A percentile compares a stretch with the other conserved stretches of the same genome.
Evolutionary conservation across 768 basidiomycete genomes (phyloP).

Genomic region (Auriscalpium orientale): DNA sequence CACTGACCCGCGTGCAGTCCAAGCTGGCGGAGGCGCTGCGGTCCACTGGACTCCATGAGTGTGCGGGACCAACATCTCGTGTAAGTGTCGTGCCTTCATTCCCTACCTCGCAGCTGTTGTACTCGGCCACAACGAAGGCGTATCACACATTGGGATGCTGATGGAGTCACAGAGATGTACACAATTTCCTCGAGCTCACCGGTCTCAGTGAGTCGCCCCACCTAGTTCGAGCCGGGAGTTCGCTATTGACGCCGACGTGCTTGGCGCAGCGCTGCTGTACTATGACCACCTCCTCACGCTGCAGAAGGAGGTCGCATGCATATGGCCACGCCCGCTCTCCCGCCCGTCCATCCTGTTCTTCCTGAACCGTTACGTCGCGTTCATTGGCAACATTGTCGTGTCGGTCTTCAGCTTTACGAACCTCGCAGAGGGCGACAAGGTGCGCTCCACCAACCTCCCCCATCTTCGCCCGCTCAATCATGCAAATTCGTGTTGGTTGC

Average conservation of each 20-base stretch:
- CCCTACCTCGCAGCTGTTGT: not conserved
- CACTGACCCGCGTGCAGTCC: too few species aligned
- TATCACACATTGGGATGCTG: not conserved
- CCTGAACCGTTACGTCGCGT: slow-evolving; percentile 41
- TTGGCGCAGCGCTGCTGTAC: slow-evolving; percentile 21
- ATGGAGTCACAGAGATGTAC: not conserved
- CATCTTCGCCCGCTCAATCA: not conserved
- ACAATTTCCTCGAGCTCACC: not conserved
- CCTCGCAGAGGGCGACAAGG: slow-evolving; percentile 6
- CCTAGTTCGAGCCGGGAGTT: not conserved
- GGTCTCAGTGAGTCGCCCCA: not conserved
- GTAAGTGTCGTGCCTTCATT: not conserved
- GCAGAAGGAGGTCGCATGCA: slow-evolving; percentile 31
- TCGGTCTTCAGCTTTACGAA: slow-evolving; percentile 14
- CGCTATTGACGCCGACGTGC: not conserved
- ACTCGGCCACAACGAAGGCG: too few species aligned
- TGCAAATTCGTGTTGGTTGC: not conserved
- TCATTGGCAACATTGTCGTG: slow-evolving; percentile 27
- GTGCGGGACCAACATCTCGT: not conserved
- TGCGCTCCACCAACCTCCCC: slow-evolving; percentile 1
- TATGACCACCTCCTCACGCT: slow-evolving; percentile 27
- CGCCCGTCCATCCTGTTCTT: slow-evolving; percentile 38
- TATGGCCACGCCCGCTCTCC: slow-evolving; percentile 38
- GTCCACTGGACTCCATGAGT: not conserved
- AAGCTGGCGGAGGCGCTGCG: too few species aligned